Evolutionary conservation across 2,329 filamentous ascomycete species (phyloP).

Genomic region (Pseudogymnoascus sp.): DNA sequence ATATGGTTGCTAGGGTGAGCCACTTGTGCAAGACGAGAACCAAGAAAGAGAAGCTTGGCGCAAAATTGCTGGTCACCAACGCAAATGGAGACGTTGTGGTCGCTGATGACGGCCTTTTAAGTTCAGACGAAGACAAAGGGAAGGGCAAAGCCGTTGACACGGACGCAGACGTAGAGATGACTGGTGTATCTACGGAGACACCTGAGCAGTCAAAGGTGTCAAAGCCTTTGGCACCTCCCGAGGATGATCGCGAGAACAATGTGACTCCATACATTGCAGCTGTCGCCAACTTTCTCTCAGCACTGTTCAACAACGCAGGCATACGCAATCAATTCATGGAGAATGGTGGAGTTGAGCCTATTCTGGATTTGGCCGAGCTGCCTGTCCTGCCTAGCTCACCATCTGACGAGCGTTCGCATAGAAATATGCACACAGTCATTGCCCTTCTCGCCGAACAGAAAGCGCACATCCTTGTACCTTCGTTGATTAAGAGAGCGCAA

Average conservation of each 20-base stretch:
- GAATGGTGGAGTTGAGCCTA: constrained; percentile 70
- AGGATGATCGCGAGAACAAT: constrained; percentile 17
- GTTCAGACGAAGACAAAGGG: constrained; percentile 34
- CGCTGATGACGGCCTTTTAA: constrained; percentile 38
- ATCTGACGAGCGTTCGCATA: constrained; percentile 58
- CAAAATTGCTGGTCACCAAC: constrained; percentile 64
- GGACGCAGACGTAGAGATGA: constrained; percentile 62
- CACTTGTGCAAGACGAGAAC: constrained; percentile 67
- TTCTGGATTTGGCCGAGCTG: constrained; percentile 77
- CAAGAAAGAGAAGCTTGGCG: constrained; percentile 62
- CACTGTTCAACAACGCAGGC: constrained; percentile 25
- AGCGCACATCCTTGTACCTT: constrained; percentile 73
- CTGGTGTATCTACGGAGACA: constrained; percentile 39
- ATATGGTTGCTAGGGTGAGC: constrained; percentile 79
- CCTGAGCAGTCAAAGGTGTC: constrained; percentile 14
- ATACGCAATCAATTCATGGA: constrained; percentile 57
- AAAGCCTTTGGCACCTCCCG: constrained; percentile 19
- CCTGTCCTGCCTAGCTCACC: constrained; percentile 73
- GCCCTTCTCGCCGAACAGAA: constrained; percentile 73
- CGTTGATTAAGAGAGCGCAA: constrained; percentile 68
- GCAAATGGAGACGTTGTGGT: constrained; percentile 51
- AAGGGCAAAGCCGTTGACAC: constrained; percentile 25
- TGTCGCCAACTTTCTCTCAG: constrained; percentile 64
- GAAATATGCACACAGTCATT: constrained; percentile 66
- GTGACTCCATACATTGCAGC: constrained; percentile 59